Base-by-base conservation (phyloP, 345 rosid genomes). In the Eucalyptus curtisii region DNA sequence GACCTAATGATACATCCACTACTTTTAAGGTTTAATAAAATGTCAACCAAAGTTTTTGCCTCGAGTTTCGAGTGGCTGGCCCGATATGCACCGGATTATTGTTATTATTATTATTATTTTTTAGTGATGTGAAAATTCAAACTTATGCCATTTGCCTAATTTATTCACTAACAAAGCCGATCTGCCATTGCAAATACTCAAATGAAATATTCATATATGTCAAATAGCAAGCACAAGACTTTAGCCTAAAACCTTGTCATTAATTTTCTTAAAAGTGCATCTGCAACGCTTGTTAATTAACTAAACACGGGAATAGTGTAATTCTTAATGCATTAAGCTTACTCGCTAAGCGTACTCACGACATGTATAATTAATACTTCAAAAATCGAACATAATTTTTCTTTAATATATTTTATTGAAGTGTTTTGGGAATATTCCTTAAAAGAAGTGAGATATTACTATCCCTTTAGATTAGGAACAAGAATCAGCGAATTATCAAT, bases 31-130 rank as follows among this genome's bases (percentile, higher is more conserved):
- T 27, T 6, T 3, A 61, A n/a, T n/a, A 64, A 15, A 64, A 64
- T 64, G 37, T 64, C 20, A n/a, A 17, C 40, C 20, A 15, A n/a
- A 64, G 20, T n/a, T 64, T 64, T n/a, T 64, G 0, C 37, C 40
- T n/a, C 0, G 2, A 64, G 76, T n/a, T n/a, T 64, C 3, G 10
- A 64, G 76, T 64, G 37, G 33, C 10, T 31, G 5, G 20, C 76
- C 10, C 2, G 0, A n/a, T 4, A 64, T 15, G 20, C 76, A 64
- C 4, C 0, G 2, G 76, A 64, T n/a, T n/a, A 30, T n/a, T 64
- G 4, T 14, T n/a, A 7, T 7, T 64, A 5, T 30, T 59, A 9
- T 17, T 33, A 4, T 0, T 33, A 50, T 17, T 19, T 52, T 19
- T 20, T 2, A 76, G 45, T 20, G 14, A 13, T 22, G 8, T 37